Evolutionary conservation across 257 asterid genomes (phyloP).

Genomic region (Fraxinus excelsior): DNA sequence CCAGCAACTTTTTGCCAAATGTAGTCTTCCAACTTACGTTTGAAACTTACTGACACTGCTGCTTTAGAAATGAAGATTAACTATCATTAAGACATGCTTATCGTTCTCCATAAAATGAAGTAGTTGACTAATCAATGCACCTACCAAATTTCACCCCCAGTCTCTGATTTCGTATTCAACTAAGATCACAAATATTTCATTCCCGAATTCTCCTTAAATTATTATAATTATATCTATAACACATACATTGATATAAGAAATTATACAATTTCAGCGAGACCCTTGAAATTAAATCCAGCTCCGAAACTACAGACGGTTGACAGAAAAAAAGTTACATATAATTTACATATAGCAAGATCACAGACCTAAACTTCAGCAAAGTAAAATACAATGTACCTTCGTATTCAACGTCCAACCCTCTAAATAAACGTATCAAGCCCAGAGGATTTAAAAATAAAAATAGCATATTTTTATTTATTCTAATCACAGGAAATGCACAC

Average conservation of each 20-base stretch:
- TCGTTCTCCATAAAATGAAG: constrained; percentile 6
- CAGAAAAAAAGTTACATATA: constrained; percentile 11
- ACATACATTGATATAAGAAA: neutral
- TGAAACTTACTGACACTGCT: neutral
- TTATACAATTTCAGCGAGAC: neutral
- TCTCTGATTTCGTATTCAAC: neutral
- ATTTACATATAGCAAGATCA: constrained; percentile 8
- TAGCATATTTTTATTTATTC: constrained; percentile 6
- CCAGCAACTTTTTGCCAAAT: neutral
- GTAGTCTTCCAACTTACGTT: neutral
- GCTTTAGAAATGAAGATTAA: constrained; percentile 1
- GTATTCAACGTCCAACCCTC: constrained; percentile 20
- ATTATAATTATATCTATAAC: neutral
- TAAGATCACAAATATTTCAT: constrained; percentile 5
- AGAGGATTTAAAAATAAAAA: neutral
- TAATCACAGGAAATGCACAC: constrained; percentile 1
- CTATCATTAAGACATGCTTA: neutral
- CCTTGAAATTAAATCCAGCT: constrained; percentile 9
- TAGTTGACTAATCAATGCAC: constrained; percentile 11
- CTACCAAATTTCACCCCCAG: constrained; percentile 18
- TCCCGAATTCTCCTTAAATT: neutral
- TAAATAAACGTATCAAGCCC: neutral
- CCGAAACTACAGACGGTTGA: constrained; percentile 11
- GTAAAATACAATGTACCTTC: constrained; percentile 40
- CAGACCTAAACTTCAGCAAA: constrained; percentile 14